Evolutionary conservation across 768 basidiomycete genomes (phyloP), one percentile per base, ranked within the genome.

Genomic region (Lactarius deliciosus): DNA sequence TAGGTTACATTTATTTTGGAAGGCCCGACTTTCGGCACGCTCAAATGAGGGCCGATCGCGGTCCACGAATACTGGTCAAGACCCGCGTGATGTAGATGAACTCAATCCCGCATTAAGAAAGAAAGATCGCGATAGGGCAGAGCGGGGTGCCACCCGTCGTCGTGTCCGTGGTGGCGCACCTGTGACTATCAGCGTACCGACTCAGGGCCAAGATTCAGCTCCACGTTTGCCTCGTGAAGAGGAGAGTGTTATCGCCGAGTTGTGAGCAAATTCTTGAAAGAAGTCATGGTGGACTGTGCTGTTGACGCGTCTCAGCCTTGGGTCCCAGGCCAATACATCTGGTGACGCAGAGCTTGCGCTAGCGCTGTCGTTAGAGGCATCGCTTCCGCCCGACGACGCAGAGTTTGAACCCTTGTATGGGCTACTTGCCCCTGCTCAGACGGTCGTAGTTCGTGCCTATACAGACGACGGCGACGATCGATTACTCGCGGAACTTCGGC

Each of bases 391-490:
- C 20, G 75, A 64, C 60, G 74, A 66, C 43, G 65, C 54, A 10
- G 88, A 89, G 58, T 95, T 92, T 69, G 88, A 96, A 71, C 78
- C 82, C 18, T 80, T 86, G 70, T 98, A 93, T 69, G 95, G 96
- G 0, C 75, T 99, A 16, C 75, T 98, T 38, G 73, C 82, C 3
- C 86, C 91, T 0, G 88, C 90, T 71, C 85, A 97, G 71, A 88
- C 90, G 0, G 86, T 98, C 25, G 76, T 98, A 50, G 84, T 99
- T 36, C 85, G 96, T 3, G 84, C 92, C 1, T 99, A 94, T 73
- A 88, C 91, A 0, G 95, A 95, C 56, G 97, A 98, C 73, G 86
- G 90, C 2, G 97, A 99, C 71, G 97, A 99, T 75, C 83, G 87
- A 47, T 78, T 98, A 59, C 80, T 99, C 38, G 83, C 86, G 50